Evolutionary conservation across 2,329 filamentous ascomycete genomes (phyloP).

Genomic region (Fusarium compactum): DNA sequence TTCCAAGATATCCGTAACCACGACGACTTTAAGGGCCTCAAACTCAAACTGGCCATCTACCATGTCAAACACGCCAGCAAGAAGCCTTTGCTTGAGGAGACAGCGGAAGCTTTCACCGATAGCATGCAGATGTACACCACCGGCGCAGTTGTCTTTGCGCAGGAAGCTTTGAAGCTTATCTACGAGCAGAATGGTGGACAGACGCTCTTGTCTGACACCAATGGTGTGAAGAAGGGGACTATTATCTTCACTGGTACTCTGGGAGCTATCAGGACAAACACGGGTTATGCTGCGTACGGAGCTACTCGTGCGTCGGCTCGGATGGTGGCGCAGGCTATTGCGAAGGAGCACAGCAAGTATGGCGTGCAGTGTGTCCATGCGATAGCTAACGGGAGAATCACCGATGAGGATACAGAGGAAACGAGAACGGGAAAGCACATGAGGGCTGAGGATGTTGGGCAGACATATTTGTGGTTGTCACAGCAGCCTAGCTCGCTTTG

Average conservation of each 20-base stretch:
- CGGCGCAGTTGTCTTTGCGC: slow-evolving; percentile 67
- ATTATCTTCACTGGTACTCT: slow-evolving; percentile 69
- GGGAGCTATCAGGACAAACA: slow-evolving; percentile 65
- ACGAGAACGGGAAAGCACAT: slow-evolving; percentile 66
- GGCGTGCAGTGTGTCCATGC: slow-evolving; percentile 71
- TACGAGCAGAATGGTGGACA: slow-evolving; percentile 64
- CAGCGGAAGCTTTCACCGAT: slow-evolving; percentile 60
- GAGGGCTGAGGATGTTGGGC: slow-evolving; percentile 68
- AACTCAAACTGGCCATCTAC: slow-evolving; percentile 65
- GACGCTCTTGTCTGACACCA: slow-evolving; percentile 56
- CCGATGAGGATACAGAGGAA: slow-evolving; percentile 62
- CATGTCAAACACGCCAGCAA: slow-evolving; percentile 67
- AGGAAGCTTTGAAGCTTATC: slow-evolving; percentile 63
- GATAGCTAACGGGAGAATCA: slow-evolving; percentile 67
- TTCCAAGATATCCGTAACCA: slow-evolving; percentile 59
- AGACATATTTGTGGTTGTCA: slow-evolving; percentile 63
- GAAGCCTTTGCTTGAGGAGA: slow-evolving; percentile 67
- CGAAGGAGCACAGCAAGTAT: slow-evolving; percentile 67
- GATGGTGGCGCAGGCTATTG: slow-evolving; percentile 67
- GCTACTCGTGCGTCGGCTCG: slow-evolving; percentile 64
- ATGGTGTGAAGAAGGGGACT: slow-evolving; percentile 65
- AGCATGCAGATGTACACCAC: slow-evolving; percentile 65
- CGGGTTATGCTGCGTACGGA: slow-evolving; percentile 67
- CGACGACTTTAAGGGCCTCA: slow-evolving; percentile 60
- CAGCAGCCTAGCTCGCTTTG: slow-evolving; percentile 33